Conservation (phyloP, 2,329 filamentous ascomycete species). For the Nannizziopsis barbatae region DNA sequence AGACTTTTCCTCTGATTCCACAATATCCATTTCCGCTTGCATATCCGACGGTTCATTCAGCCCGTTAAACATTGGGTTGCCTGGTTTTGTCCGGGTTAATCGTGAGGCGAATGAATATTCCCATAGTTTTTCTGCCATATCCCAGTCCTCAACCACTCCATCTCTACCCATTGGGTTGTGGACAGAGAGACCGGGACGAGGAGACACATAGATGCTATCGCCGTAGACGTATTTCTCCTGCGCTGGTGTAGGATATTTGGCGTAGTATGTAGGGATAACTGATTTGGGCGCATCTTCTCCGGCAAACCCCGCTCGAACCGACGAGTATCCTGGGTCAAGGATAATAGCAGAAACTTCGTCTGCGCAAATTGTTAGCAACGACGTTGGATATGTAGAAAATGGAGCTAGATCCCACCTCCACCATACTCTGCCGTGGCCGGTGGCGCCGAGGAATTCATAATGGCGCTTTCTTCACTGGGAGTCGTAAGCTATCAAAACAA, state of each 20-base stretch:
- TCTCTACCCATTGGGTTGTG: constrained; percentile 86
- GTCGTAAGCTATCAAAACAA: neutral
- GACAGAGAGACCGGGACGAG: constrained; percentile 65
- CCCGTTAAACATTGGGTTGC: constrained; percentile 62
- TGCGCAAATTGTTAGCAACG: constrained; percentile 30
- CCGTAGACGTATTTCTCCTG: constrained; percentile 60
- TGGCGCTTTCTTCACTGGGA: neutral
- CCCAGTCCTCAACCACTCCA: constrained; percentile 92
- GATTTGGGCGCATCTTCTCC: constrained; percentile 96
- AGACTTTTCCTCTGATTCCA: constrained; percentile 58
- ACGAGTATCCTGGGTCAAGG: constrained; percentile 86
- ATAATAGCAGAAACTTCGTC: constrained; percentile 97
- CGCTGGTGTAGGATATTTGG: constrained; percentile 43
- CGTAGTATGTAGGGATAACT: constrained; percentile 83
- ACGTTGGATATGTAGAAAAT: neutral
- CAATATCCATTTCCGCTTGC: constrained; percentile 50
- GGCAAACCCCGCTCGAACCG: constrained; percentile 86
- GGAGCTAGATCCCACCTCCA: constrained; percentile 30
- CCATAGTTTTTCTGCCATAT: constrained; percentile 78
- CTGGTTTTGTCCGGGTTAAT: constrained; percentile 64
- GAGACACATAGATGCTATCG: constrained; percentile 77
- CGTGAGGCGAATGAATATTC: constrained; percentile 84
- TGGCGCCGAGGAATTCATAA: constrained; percentile 35
- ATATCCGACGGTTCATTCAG: constrained; percentile 58
- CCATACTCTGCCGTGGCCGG: constrained; percentile 40